Conservation (phyloP, 345 rosid genomes). For the Arabidopsis suecica region DNA sequence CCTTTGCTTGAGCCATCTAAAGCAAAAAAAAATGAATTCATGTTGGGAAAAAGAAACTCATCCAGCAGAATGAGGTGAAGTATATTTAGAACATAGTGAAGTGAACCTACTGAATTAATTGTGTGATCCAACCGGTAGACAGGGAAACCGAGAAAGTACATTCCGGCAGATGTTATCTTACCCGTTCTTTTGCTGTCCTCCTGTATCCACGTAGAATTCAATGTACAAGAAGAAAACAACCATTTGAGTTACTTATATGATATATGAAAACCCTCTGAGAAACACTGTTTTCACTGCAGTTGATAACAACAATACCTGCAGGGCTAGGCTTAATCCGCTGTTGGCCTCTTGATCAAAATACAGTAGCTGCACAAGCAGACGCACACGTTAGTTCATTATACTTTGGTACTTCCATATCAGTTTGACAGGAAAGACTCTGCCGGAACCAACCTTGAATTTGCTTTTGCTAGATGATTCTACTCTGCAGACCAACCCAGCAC, state of each 20-base stretch:
- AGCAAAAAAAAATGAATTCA: constrained; percentile 23
- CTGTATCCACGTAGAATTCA: constrained; percentile 45
- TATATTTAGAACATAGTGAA: constrained; percentile 10
- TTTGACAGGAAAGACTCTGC: constrained; percentile 13
- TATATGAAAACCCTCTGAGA: neutral
- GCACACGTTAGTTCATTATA: constrained; percentile 22
- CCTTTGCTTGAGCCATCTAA: constrained; percentile 85
- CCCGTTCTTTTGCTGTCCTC: constrained; percentile 91
- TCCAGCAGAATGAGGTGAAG: neutral
- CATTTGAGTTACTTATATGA: constrained; percentile 1
- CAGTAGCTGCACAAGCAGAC: constrained; percentile 71
- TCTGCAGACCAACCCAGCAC: constrained; percentile 84
- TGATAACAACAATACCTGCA: constrained; percentile 65
- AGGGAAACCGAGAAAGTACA: constrained; percentile 97
- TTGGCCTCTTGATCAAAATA: constrained; percentile 83
- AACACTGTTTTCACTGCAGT: neutral
- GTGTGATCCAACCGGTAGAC: constrained; percentile 90
- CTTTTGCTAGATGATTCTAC: constrained; percentile 95
- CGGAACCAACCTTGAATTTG: constrained; percentile 84
- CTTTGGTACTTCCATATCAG: constrained; percentile 3
- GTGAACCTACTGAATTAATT: constrained; percentile 67
- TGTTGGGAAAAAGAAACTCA: constrained; percentile 25
- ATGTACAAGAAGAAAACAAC: constrained; percentile 14
- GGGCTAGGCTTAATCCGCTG: constrained; percentile 87
- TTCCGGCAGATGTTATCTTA: constrained; percentile 88